These are phyloP conservation scores for Phyllosticta paracitricarpa DNA, from an alignment of 2,329 filamentous ascomycete genomes.

Conservation along the genomic window DNA sequence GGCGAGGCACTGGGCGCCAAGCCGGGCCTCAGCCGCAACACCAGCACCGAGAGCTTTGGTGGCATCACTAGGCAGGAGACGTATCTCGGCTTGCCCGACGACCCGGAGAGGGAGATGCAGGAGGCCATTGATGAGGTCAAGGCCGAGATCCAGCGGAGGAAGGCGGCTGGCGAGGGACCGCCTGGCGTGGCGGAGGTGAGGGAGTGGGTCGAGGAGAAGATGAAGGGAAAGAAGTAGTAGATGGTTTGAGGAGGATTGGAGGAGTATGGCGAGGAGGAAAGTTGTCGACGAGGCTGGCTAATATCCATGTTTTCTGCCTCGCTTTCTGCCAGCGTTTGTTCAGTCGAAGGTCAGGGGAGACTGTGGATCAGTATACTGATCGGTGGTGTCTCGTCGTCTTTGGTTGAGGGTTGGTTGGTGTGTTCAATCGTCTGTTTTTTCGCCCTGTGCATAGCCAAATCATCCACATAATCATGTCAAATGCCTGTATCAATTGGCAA, in stretches of 20 bases:
- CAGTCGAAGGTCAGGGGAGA: no score
- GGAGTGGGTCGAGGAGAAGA: slow-evolving; percentile 26
- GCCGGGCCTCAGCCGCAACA: slow-evolving; percentile 4
- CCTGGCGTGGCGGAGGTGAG: slow-evolving; percentile 26
- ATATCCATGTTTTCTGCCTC: no score
- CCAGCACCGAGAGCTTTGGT: slow-evolving; percentile 7
- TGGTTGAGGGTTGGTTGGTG: no score
- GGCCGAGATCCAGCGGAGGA: slow-evolving; percentile 57
- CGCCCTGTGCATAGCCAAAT: no score
- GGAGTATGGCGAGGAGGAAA: no score
- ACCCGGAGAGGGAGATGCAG: slow-evolving; percentile 64
- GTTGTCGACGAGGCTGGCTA: no score
- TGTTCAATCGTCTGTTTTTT: no score
- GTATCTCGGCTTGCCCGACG: slow-evolving; percentile 48
- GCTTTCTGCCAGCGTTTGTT: no score
- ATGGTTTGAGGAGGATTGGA: neutral
- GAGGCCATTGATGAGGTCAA: slow-evolving; percentile 69
- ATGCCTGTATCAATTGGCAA: no score
- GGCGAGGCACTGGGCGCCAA: slow-evolving; percentile 3
- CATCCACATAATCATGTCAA: no score
- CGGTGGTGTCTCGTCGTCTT: no score
- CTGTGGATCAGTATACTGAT: no score
- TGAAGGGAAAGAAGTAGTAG: slow-evolving; percentile 13
- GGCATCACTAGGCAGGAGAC: slow-evolving; percentile 15
- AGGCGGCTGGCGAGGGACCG: slow-evolving; percentile 31